A percentile compares a stretch with the other conserved stretches of the same genome.
phyloP scores from a whole-genome alignment of 2,329 filamentous ascomycete genomes.

The Ilyonectria sp. region DNA sequence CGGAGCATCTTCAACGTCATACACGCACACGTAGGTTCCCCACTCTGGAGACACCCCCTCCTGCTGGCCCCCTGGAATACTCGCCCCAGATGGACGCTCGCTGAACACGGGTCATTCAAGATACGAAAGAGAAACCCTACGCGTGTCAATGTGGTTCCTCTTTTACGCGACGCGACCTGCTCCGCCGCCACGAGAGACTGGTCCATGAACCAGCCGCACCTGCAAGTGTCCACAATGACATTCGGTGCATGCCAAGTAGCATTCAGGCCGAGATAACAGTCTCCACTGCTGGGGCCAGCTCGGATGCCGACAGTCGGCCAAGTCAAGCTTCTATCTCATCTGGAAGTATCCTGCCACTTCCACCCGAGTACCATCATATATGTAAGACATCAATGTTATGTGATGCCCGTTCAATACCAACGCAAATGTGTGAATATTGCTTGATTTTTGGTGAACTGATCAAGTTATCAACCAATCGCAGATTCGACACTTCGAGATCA shows the following conservation, averaged over 20 bases:
- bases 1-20: neutral
- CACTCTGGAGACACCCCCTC: too few species aligned
- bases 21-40: slow-evolving; percentile 1
- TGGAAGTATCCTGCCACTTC: neutral
- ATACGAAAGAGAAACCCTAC: slow-evolving; percentile 3
- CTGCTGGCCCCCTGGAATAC: too few species aligned
- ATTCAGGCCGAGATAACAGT: neutral
- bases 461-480: neutral
- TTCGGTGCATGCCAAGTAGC: neutral
- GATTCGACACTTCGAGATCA: neutral
- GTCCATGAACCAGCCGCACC: neutral
- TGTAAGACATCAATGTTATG: too few species aligned
- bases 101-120: too few species aligned
- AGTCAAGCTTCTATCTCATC: neutral
- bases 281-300: neutral
- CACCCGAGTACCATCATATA: neutral
- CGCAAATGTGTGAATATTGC: too few species aligned
- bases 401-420: too few species aligned
- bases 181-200: neutral
- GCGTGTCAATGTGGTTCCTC: neutral
- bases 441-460: too few species aligned
- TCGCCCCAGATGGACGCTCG: too few species aligned
- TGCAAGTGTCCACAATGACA: neutral
- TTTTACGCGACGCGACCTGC: neutral
- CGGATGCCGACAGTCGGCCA: too few species aligned